Evolutionary conservation across 73 alveolate genomes (phyloP).

Genomic region (Paraurostyla sp.): DNA sequence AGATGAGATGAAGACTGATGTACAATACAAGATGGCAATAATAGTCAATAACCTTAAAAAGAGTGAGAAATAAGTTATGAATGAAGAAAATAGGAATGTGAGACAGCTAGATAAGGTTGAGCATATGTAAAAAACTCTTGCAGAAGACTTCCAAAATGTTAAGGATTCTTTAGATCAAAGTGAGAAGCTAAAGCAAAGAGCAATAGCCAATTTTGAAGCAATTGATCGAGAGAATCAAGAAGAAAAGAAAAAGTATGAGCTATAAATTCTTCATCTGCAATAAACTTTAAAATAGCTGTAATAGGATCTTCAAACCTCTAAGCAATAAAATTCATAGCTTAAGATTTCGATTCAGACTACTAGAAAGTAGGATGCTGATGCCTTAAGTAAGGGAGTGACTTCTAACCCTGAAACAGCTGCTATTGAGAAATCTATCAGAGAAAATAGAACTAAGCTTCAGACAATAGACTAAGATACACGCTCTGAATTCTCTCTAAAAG

Average conservation of each 20-base stretch:
- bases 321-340: background rate
- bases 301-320: background rate
- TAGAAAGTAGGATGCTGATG: background rate
- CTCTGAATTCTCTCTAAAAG: background rate
- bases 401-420: background rate
- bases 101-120: background rate
- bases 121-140: constrained; percentile 1
- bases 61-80: background rate
- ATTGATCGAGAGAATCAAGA: background rate
- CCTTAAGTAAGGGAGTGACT: background rate
- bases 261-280: background rate
- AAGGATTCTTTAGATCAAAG: background rate
- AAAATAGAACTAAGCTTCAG: background rate
- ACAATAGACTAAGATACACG: background rate
- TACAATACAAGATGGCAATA: background rate
- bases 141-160: background rate
- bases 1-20: constrained; percentile 24
- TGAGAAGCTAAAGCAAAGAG: constrained; percentile 5
- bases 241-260: constrained; percentile 6
- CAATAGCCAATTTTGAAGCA: constrained; percentile 6
- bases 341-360: background rate
- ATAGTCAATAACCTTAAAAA: constrained; percentile 9
- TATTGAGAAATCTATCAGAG: constrained; percentile 13
- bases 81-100: constrained; percentile 24
- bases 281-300: background rate